Conservation (phyloP, 1,284 basidiomycete genomes). For the Rhodotorula glutinis region DNA sequence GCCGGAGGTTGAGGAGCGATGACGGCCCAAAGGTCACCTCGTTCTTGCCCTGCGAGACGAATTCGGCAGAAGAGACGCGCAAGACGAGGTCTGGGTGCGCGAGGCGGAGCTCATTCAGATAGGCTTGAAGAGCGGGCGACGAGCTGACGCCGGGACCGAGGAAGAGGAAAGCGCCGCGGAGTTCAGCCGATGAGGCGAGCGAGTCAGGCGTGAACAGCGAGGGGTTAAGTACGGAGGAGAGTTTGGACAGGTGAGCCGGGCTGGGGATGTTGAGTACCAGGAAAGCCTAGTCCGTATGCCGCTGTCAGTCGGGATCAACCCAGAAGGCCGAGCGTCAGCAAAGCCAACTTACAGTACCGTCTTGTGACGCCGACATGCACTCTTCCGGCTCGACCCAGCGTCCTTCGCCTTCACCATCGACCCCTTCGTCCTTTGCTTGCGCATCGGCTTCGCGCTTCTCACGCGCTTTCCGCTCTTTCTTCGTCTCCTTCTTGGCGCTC, state of each 20-base stretch:
- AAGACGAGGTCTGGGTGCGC: neutral
- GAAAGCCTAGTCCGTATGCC: slow-evolving; percentile 19
- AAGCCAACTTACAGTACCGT: slow-evolving; percentile 15
- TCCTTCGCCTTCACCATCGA: slow-evolving; percentile 29
- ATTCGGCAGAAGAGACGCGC: slow-evolving; percentile 61
- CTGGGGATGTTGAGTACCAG: slow-evolving; percentile 35
- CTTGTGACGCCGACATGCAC: slow-evolving; percentile 23
- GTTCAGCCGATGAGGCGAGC: slow-evolving; percentile 1
- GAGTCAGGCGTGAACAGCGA: neutral
- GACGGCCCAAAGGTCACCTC: slow-evolving; percentile 71
- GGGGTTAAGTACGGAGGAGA: neutral
- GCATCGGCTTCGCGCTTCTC: slow-evolving; percentile 11
- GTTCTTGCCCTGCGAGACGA: slow-evolving; percentile 58
- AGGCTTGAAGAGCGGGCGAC: neutral
- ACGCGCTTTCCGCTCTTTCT: slow-evolving; percentile 5
- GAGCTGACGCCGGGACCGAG: slow-evolving; percentile 21
- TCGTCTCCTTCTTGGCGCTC: slow-evolving; percentile 1
- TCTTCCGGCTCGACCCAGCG: slow-evolving; percentile 37
- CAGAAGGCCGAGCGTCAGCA: too few species aligned
- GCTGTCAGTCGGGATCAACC: too few species aligned
- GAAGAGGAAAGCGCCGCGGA: slow-evolving; percentile 32
- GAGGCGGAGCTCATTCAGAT: slow-evolving; percentile 3
- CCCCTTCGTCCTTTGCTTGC: neutral
- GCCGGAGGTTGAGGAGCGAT: slow-evolving; percentile 66
- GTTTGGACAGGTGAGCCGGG: slow-evolving; percentile 11